phyloP scores from a whole-genome alignment of 2,329 filamentous ascomycete genomes.

The Fusarium caatingaense region DNA sequence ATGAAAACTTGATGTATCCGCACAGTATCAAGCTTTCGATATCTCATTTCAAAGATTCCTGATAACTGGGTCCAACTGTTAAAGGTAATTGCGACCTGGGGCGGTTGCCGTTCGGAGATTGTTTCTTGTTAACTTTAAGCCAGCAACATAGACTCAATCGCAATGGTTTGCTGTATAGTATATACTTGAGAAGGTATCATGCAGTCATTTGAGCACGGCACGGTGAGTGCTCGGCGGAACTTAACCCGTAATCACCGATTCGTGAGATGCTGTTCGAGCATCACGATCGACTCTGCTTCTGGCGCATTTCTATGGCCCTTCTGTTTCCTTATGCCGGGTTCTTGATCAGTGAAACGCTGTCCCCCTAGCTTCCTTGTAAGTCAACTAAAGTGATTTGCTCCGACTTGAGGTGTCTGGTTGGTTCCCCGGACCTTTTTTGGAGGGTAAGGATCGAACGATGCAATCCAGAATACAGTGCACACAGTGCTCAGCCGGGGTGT shows the following conservation, averaged over 20 bases:
- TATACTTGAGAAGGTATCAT: background rate
- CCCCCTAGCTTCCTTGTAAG: conserved; percentile 2
- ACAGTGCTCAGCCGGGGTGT: conserved; percentile 9
- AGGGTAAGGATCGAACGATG: conserved; percentile 45
- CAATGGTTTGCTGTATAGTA: background rate
- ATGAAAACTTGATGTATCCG: conserved; percentile 27
- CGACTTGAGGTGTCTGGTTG: conserved; percentile 23
- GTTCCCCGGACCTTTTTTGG: conserved; percentile 26
- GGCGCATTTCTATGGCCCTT: conserved; percentile 19
- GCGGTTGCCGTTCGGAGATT: conserved; percentile 2
- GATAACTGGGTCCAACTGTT: conserved; percentile 3
- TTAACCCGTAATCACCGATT: conserved; percentile 14
- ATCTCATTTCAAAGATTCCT: conserved; percentile 21
- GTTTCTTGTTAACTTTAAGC: conserved; percentile 9
- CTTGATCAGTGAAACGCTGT: conserved; percentile 17
- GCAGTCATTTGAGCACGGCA: background rate
- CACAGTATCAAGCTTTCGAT: conserved; percentile 25
- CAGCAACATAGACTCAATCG: background rate
- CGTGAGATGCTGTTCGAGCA: conserved; percentile 9
- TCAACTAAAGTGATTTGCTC: conserved; percentile 9
- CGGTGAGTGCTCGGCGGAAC: conserved; percentile 3
- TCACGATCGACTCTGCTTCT: conserved; percentile 29
- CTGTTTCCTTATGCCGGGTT: conserved; percentile 19
- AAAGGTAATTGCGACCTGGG: background rate
- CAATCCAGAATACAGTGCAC: conserved; percentile 40